Evolutionary conservation across 129 eudicot genomes (phyloP).

Genomic region (Flaveria bidentis): DNA sequence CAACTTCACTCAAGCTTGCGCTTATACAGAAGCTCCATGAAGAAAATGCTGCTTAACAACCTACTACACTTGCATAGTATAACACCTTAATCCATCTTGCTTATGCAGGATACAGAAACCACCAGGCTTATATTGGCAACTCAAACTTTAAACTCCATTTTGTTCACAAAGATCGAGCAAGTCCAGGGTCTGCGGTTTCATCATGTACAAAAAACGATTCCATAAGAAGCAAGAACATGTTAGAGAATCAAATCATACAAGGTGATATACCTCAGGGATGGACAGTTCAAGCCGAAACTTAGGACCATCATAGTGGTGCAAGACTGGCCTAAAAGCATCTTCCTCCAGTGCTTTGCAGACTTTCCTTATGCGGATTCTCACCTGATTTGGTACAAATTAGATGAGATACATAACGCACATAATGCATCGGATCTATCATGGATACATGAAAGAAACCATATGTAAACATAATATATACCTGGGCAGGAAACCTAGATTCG

Average conservation of each 20-base stretch:
- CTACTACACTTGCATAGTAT: conserved; percentile 49
- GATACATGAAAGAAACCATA: not conserved
- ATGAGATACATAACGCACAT: not conserved
- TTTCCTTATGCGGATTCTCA: conserved; percentile 84
- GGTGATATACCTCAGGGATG: conserved; percentile 73
- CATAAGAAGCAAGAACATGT: too few species aligned
- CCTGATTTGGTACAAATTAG: conserved; percentile 40
- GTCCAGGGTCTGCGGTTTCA: conserved; percentile 70
- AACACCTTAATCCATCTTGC: conserved; percentile 39
- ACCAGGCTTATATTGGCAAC: conserved; percentile 14
- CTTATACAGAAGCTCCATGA: conserved; percentile 62
- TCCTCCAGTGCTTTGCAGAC: conserved; percentile 94
- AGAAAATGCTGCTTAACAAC: conserved; percentile 44
- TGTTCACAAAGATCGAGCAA: conserved; percentile 97
- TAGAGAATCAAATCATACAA: not conserved
- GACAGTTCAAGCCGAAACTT: conserved; percentile 97
- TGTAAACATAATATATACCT: conserved; percentile 47
- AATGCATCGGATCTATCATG: not conserved
- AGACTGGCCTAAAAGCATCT: conserved; percentile 96
- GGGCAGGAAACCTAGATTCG: conserved; percentile 99
- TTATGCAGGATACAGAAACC: conserved; percentile 22
- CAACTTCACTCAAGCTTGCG: conserved; percentile 84
- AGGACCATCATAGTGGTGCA: conserved; percentile 99
- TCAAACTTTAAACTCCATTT: conserved; percentile 54
- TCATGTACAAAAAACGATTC: not conserved